Base-by-base conservation (phyloP, 2,329 filamentous ascomycete species). In the Claviceps purpurea region DNA sequence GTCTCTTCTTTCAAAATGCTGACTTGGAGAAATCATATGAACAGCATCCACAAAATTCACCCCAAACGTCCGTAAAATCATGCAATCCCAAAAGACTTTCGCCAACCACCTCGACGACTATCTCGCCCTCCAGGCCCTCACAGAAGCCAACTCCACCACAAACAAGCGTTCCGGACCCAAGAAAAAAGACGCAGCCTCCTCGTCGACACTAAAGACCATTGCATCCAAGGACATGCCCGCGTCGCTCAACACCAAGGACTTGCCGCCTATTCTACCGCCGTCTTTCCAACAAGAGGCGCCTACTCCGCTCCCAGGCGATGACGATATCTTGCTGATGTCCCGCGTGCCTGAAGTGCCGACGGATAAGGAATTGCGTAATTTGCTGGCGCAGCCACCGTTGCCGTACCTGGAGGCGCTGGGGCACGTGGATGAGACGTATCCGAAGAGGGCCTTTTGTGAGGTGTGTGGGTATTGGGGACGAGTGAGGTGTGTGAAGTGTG, bases 401-500 rank as follows among this genome's bases (percentile, higher is more conserved):
- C 81, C 73, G 40, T 90, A 88, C 65, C 72, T 77, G 47, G 84
- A 87, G 58, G 81, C 82, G 41, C 68, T 73, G 50, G 78, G 73
- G 2, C 62, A 58, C 30, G 75, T 70, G 70, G 70, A 66, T 46
- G 59, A 58, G 14, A 65, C 61, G 60, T 81, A 81, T 56, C 82
- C 84, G 2, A 70, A 71, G 47, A 73, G 85, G 54, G 70, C 72
- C 39, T 91, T 90, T 65, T 91, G 87, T 67, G 84, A 84, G 62
- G 80, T 89, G 37, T 91, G 87, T 62, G 87, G 87, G 14, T 90
- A 89, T 67, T 90, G 87, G 86, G 87, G 86, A 2, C 72, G 82
- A 42, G 82, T 88, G 46, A 78, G 76, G 65, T 91, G 87, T 68
- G 77, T 83, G 65, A 87, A 85, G 70, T 91, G 87, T 67, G 85